Conservation (phyloP, 2,329 filamentous ascomycete species). For the Lecanicillium sp. region DNA sequence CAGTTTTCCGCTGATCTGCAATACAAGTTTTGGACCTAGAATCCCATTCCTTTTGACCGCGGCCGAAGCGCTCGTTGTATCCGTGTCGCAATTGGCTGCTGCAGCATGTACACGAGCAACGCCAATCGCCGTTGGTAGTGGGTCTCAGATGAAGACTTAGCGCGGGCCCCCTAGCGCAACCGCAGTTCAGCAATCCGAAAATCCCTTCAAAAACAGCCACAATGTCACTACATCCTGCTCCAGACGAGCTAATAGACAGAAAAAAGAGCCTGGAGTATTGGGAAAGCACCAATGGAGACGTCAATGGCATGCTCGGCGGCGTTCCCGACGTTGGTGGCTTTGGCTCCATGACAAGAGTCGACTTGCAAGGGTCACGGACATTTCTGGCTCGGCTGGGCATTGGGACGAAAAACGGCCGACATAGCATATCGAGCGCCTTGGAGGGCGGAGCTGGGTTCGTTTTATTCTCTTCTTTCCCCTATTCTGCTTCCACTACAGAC, state of each 20-base stretch:
- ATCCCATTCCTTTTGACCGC: no score
- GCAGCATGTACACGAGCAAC: no score
- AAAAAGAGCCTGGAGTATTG: slow-evolving; percentile 30
- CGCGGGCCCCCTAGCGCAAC: no score
- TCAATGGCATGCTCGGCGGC: slow-evolving; percentile 71
- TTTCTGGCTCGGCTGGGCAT: slow-evolving; percentile 60
- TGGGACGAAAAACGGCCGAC: slow-evolving; percentile 23
- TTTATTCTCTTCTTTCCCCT: background rate
- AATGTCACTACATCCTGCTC: background rate
- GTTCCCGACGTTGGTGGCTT: slow-evolving; percentile 23
- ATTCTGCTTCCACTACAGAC: no score
- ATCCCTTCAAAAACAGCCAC: no score
- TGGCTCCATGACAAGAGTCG: slow-evolving; percentile 45
- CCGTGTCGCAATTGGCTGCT: no score
- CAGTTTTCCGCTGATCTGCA: no score
- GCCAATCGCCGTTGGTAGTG: no score
- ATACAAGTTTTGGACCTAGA: no score
- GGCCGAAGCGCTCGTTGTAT: no score
- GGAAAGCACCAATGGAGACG: slow-evolving; percentile 33
- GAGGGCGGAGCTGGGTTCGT: slow-evolving; percentile 33
- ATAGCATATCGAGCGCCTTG: slow-evolving; percentile 19
- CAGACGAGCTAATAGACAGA: slow-evolving; percentile 2
- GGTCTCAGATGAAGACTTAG: no score
- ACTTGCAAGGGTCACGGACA: slow-evolving; percentile 59
- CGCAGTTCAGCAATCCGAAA: no score